Percentiles rank a stretch among this genome's conserved stretches.
Evolutionary conservation across 108 stramenopile genomes (phyloP).

Genomic region (Fragilaria crotonensis): DNA sequence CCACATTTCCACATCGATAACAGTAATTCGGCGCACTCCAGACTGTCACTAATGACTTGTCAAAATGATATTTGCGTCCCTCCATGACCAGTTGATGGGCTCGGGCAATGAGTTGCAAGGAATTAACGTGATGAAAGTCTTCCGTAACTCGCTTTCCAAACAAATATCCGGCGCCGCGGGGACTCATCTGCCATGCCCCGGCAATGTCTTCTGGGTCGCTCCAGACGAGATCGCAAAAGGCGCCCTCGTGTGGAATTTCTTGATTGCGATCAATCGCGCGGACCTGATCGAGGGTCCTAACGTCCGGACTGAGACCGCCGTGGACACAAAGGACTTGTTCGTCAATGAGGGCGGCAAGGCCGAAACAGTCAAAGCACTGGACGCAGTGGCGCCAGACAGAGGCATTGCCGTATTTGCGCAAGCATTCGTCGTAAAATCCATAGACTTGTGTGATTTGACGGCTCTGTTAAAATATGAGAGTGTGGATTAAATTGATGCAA

Average conservation of each 20-base stretch:
- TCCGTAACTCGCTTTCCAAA: slow-evolving; percentile 96
- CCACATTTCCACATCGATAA: slow-evolving; percentile 96
- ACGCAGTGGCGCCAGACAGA: slow-evolving; percentile 99
- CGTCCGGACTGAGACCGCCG: slow-evolving; percentile 91
- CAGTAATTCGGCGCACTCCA: slow-evolving; percentile 99
- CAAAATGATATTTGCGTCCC: slow-evolving; percentile 93
- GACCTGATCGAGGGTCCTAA: slow-evolving; percentile 96
- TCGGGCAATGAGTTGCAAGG: slow-evolving; percentile 88
- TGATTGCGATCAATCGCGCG: slow-evolving; percentile 98
- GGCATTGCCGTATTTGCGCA: slow-evolving; percentile 95
- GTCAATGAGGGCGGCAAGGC: slow-evolving; percentile 91
- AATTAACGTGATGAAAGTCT: slow-evolving; percentile 95
- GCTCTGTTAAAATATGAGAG: slow-evolving; percentile 10
- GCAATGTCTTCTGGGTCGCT: slow-evolving; percentile 94
- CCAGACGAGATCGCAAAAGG: slow-evolving; percentile 99
- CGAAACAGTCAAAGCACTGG: slow-evolving; percentile 96
- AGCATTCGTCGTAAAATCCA: slow-evolving; percentile 99
- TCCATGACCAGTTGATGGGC: slow-evolving; percentile 99
- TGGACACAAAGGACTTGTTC: slow-evolving; percentile 97
- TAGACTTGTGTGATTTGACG: slow-evolving; percentile 98
- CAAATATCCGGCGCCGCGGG: slow-evolving; percentile 97
- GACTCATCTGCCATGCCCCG: slow-evolving; percentile 82
- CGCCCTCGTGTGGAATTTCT: slow-evolving; percentile 98
- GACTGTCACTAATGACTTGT: slow-evolving; percentile 93
- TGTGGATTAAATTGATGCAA: no score